Conservation (phyloP, 495 filamentous ascomycete genomes). For the Parathielavia appendiculata region DNA sequence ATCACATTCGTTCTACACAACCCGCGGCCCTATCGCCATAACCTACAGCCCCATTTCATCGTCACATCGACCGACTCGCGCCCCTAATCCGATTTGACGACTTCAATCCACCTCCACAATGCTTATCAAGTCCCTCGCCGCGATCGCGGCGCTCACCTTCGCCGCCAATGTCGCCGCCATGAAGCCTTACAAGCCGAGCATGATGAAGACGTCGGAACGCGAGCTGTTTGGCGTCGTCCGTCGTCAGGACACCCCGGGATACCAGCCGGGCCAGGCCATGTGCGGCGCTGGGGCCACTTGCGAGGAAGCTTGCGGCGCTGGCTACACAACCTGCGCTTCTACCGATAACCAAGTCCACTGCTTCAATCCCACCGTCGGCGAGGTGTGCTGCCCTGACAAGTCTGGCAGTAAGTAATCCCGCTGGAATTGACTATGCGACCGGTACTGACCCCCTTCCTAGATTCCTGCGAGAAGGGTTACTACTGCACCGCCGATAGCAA, state of each 20-base stretch:
- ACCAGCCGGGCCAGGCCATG: conserved; percentile 38
- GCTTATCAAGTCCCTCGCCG: conserved; percentile 37
- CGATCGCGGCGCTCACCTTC: conserved; percentile 38
- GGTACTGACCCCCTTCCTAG: conserved; percentile 23
- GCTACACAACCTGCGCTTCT: conserved; percentile 40
- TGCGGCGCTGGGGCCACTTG: conserved; percentile 41
- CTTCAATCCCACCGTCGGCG: conserved; percentile 37
- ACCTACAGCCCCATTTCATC: neutral
- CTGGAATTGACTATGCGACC: neutral
- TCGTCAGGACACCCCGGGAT: conserved; percentile 34
- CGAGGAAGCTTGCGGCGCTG: conserved; percentile 45
- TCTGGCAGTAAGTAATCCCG: conserved; percentile 39
- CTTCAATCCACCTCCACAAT: conserved; percentile 28
- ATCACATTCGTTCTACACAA: conserved; percentile 32
- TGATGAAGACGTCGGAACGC: conserved; percentile 38
- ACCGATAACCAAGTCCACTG: conserved; percentile 40
- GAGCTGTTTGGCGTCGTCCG: conserved; percentile 40
- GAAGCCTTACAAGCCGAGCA: conserved; percentile 38
- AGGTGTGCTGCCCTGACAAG: conserved; percentile 43
- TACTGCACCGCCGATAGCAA: conserved; percentile 41
- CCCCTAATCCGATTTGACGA: neutral
- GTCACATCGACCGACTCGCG: neutral
- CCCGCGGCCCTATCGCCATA: conserved; percentile 6
- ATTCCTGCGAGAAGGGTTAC: conserved; percentile 45
- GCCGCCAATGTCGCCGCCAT: conserved; percentile 36